These are phyloP conservation scores for Cladosporium sp. DNA, from an alignment of 2,329 filamentous ascomycete species.

Conservation along the genomic window DNA sequence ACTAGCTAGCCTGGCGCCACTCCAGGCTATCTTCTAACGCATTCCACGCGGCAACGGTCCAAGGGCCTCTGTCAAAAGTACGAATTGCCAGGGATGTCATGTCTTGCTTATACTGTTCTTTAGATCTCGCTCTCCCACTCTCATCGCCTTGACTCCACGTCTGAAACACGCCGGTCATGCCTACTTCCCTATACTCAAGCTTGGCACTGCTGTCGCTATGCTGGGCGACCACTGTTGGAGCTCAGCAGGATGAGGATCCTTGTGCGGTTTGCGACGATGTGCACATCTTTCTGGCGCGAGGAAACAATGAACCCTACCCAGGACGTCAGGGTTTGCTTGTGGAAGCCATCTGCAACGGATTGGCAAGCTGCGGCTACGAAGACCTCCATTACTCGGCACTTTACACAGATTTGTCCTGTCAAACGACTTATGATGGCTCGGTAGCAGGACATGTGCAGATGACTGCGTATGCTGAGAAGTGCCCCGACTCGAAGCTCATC, in stretches of 20 bases:
- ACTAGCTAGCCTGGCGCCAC: neutral
- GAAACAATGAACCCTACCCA: constrained; percentile 36
- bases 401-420: constrained; percentile 17
- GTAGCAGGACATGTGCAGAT: constrained; percentile 15
- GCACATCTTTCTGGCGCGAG: constrained; percentile 25
- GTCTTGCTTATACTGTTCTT: neutral
- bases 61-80: neutral
- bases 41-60: neutral
- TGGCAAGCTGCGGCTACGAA: constrained; percentile 30
- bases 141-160: neutral
- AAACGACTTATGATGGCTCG: constrained; percentile 19
- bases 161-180: neutral
- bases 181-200: neutral
- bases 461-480: constrained; percentile 17
- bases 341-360: constrained; percentile 28
- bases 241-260: constrained; percentile 1
- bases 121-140: neutral
- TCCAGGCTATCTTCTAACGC: neutral
- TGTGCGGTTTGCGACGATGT: constrained; percentile 18
- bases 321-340: constrained; percentile 32
- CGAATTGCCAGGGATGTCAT: neutral
- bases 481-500: constrained; percentile 17
- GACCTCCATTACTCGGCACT: constrained; percentile 25
- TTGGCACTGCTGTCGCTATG: neutral
- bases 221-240: neutral